phyloP scores from a whole-genome alignment of 768 basidiomycete species.

The Amanita molliuscula region DNA sequence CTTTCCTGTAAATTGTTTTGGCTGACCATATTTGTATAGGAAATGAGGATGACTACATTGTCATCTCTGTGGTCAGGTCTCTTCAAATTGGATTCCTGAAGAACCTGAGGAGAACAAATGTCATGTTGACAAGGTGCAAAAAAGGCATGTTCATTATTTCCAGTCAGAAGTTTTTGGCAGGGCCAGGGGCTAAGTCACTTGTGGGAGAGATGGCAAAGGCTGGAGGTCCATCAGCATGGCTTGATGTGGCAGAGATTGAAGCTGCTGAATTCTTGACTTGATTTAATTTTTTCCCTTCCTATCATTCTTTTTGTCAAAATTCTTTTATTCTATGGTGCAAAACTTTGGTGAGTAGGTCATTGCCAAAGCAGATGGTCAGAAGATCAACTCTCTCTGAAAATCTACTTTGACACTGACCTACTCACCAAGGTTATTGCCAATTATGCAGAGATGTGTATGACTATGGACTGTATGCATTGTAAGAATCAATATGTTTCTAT shows the following conservation, averaged over 20 bases:
- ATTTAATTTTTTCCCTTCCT: background rate
- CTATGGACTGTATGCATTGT: background rate
- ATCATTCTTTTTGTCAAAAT: constrained; percentile 2
- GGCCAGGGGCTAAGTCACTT: constrained; percentile 35
- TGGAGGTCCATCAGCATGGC: constrained; percentile 28
- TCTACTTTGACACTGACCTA: constrained; percentile 2
- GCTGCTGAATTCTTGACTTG: constrained; percentile 18
- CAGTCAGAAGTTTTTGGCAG: constrained; percentile 47
- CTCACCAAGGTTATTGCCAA: background rate
- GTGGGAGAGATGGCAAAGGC: constrained; percentile 31
- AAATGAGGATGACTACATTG: constrained; percentile 73
- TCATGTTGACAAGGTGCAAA: constrained; percentile 80
- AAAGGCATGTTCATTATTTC: constrained; percentile 68
- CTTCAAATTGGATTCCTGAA: constrained; percentile 55
- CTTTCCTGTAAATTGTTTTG: background rate
- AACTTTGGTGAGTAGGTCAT: constrained; percentile 4
- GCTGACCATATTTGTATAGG: constrained; percentile 29
- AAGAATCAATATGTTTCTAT: background rate
- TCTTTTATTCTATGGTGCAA: background rate
- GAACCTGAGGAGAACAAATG: constrained; percentile 65
- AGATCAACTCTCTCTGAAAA: background rate
- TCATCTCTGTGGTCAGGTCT: constrained; percentile 60
- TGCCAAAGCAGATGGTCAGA: background rate
- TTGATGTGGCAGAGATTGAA: constrained; percentile 26
- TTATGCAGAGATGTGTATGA: background rate